These are phyloP conservation scores for Agaricus blazei DNA, from an alignment of 768 basidiomycete genomes.

Conservation along the genomic window DNA sequence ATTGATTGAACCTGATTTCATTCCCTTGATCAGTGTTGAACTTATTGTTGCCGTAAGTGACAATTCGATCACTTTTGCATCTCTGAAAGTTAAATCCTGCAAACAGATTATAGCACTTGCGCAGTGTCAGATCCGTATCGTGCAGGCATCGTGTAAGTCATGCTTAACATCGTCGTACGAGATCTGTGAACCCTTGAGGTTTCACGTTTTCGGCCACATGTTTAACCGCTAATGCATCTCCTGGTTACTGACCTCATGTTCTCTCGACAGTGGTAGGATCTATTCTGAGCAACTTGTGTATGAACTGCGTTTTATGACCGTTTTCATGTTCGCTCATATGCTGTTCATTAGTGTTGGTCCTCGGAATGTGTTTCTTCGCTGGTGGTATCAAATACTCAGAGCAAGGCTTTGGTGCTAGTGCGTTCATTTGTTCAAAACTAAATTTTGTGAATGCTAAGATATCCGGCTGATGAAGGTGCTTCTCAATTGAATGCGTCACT, in stretches of 20 bases:
- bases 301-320: slow-evolving; percentile 18
- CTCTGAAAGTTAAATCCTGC: not conserved
- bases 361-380: slow-evolving; percentile 90
- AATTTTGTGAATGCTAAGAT: not conserved
- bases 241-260: slow-evolving; percentile 16
- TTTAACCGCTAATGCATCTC: not conserved
- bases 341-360: slow-evolving; percentile 53
- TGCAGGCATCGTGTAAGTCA: slow-evolving; percentile 74
- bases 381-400: slow-evolving; percentile 75
- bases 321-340: too few relatives aligned
- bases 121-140: slow-evolving; percentile 61
- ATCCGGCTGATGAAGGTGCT: slow-evolving; percentile 27
- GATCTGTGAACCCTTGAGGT: not conserved
- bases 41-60: slow-evolving; percentile 71
- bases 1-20: slow-evolving; percentile 2
- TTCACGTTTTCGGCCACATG: not conserved
- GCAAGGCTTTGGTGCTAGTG: slow-evolving; percentile 73
- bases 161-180: not conserved
- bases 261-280: slow-evolving; percentile 68
- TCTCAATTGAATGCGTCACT: slow-evolving; percentile 74
- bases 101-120: slow-evolving; percentile 42
- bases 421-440: slow-evolving; percentile 32
- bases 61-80: not conserved
- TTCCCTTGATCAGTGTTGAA: slow-evolving; percentile 41
- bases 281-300: slow-evolving; percentile 79